phyloP scores from a whole-genome alignment of 441 rosid genomes.

The Adansonia madagascariensis region DNA sequence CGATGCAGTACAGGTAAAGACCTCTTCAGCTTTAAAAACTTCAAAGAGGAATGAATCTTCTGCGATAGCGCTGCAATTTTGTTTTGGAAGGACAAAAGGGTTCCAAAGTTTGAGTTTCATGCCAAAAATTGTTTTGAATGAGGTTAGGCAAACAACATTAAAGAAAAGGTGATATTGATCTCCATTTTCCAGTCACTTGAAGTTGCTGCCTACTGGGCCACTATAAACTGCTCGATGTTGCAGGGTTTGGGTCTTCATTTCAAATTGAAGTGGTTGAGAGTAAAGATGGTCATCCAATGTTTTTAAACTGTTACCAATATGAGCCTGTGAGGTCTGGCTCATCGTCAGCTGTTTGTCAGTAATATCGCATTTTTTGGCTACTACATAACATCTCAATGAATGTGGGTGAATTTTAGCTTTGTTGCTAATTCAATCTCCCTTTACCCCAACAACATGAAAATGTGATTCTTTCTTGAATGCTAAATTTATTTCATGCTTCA shows the following conservation, averaged over 20 bases:
- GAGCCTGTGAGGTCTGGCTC: neutral
- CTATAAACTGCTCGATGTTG: neutral
- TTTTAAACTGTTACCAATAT: neutral
- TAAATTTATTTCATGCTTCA: neutral
- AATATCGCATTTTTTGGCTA: neutral
- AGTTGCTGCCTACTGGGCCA: neutral
- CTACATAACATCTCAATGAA: neutral
- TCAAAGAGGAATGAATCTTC: neutral
- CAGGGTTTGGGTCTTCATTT: neutral
- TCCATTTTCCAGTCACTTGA: neutral
- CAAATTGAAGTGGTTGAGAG: neutral
- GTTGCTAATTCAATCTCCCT: neutral
- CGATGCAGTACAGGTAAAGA: neutral
- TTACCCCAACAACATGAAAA: neutral
- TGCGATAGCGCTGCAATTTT: neutral
- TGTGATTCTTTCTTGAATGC: neutral
- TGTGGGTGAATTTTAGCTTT: neutral
- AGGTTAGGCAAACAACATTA: neutral
- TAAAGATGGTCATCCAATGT: neutral
- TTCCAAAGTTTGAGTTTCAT: slow-evolving; percentile 4
- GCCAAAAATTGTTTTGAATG: neutral
- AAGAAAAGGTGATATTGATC: neutral
- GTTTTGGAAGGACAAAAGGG: slow-evolving; percentile 6
- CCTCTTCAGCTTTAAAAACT: neutral
- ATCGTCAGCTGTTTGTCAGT: neutral